These are phyloP conservation scores for Alternaria infectoria DNA, from an alignment of 2,329 filamentous ascomycete species.

Conservation along the genomic window DNA sequence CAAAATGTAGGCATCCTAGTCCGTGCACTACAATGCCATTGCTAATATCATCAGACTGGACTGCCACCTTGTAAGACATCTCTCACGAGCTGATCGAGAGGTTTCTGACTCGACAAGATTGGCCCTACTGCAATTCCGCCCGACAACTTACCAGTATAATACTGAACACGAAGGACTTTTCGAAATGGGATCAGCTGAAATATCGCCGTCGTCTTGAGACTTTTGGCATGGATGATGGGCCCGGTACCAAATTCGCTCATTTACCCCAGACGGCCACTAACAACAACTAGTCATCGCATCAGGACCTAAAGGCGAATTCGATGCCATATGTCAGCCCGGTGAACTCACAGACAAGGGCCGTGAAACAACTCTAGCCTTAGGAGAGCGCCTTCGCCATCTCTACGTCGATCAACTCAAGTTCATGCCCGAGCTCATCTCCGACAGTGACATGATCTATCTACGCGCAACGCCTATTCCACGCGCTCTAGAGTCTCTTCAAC, in stretches of 20 bases:
- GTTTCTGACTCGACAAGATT: constrained; percentile 57
- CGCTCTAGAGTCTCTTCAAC: constrained; percentile 58
- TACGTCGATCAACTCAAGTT: constrained; percentile 59
- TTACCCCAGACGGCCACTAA: constrained; percentile 3
- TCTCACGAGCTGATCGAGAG: background rate
- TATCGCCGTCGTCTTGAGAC: constrained; percentile 80
- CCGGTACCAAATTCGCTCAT: constrained; percentile 44
- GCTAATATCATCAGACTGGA: constrained; percentile 33
- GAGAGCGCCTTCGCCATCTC: constrained; percentile 55
- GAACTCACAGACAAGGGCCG: constrained; percentile 59
- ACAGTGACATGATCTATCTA: constrained; percentile 54
- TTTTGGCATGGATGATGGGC: constrained; percentile 70
- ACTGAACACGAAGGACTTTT: constrained; percentile 59
- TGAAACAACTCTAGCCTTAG: constrained; percentile 56
- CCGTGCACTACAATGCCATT: background rate
- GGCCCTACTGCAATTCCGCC: constrained; percentile 89
- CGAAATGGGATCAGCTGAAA: constrained; percentile 63
- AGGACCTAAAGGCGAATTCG: constrained; percentile 72
- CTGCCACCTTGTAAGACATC: constrained; percentile 39
- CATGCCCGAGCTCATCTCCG: constrained; percentile 53
- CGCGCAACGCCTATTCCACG: constrained; percentile 58
- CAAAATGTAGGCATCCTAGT: constrained; percentile 66
- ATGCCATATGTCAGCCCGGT: constrained; percentile 69
- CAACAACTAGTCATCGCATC: constrained; percentile 61
- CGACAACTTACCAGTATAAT: constrained; percentile 71